Evolutionary conservation across 2,329 filamentous ascomycete genomes (phyloP), one percentile per base, ranked within the genome.

Genomic region (Lachnellula occidentalis): DNA sequence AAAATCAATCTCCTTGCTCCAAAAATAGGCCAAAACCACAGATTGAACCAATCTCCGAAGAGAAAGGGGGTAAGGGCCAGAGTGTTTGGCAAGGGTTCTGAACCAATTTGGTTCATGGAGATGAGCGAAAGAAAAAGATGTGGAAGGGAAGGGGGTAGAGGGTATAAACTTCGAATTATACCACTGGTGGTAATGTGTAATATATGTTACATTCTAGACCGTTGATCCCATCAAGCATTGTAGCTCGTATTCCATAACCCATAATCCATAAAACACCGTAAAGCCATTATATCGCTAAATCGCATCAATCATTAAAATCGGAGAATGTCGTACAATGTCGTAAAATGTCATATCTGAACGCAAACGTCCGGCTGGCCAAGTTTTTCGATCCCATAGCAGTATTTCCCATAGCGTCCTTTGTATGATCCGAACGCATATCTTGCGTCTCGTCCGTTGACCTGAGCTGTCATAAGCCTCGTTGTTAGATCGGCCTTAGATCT

Each of bases 1-100:
- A 48, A 22, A 51, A 65, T 84, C 73, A 63, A 76, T 91, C 82
- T 91, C 79, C 86, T 87, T 89, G 75, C 79, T 79, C 81, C 83
- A 82, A 90, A 90, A 90, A 90, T 89, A 87, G 86, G 87, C 82
- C 83, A 78, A 79, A 76, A 84, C 85, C 85, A 90, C 77, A 74
- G 82, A 66, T 66, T 64, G 66, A 70, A 70, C 68, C 65, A 61
- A 66, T 69, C 69, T 67, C 58, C 63, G 19, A 69, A 22, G 67
- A 70, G 65, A 78, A 71, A 74, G 73, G 72, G 73, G 79, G 82
- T 83, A 81, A 77, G 80, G 83, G 79, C 88, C 87, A 86, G 87
- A 90, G 87, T 91, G 87, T 88, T 88, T 66, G 84, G 80, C 79
- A 85, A 88, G 84, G 57, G 50, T 46, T 24, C 22, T 45, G n/a